Conservation (phyloP, 164 flowering plant genomes). For the Chloranthus sessilifolius region DNA sequence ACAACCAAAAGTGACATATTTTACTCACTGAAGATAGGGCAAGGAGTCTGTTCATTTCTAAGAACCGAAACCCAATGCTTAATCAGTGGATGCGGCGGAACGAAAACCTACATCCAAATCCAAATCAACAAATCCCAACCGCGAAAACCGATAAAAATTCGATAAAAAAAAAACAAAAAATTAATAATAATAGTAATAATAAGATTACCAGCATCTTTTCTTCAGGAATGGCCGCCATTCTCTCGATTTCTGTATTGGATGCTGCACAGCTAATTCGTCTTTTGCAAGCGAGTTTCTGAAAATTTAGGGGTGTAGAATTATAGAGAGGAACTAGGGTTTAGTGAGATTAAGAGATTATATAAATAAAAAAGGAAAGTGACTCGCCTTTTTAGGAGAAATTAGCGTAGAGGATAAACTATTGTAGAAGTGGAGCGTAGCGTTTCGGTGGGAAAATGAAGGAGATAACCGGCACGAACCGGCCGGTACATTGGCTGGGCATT, state of each 20-base stretch:
- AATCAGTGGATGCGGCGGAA: conserved; percentile 94
- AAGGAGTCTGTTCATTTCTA: conserved; percentile 88
- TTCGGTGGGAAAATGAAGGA: conserved; percentile 11
- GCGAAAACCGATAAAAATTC: background rate
- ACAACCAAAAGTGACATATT: conserved; percentile 4
- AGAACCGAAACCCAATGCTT: conserved; percentile 97
- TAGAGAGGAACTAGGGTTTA: no score
- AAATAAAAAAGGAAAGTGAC: background rate
- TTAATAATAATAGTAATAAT: background rate
- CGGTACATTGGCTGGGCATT: no score
- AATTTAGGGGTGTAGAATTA: no score
- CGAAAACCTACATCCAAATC: conserved; percentile 54
- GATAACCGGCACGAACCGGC: no score
- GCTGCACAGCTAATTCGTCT: no score
- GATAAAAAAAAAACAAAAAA: background rate
- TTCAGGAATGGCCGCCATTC: no score
- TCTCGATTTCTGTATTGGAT: no score
- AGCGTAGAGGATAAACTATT: no score
- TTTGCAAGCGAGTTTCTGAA: no score
- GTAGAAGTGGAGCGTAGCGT: conserved; percentile 1
- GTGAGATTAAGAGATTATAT: background rate
- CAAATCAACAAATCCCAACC: background rate
- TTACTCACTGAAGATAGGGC: conserved; percentile 72
- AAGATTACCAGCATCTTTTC: conserved; percentile 51
- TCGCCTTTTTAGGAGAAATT: conserved; percentile 13